phyloP scores from a whole-genome alignment of 2,329 filamentous ascomycete genomes.

The Trichoderma afroharzianum region DNA sequence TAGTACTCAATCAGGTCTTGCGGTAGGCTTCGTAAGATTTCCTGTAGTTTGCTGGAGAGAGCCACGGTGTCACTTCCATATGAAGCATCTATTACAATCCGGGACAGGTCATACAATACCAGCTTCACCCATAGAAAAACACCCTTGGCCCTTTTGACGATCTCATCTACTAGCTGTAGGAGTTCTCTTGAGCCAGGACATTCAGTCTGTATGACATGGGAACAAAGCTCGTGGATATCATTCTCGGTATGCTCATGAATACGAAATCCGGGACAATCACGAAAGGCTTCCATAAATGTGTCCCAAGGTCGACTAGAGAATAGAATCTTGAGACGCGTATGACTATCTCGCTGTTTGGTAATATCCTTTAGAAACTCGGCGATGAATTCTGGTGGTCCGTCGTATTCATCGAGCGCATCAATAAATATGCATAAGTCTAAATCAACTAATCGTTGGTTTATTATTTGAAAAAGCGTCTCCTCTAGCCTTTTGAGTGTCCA shows the following conservation, averaged over 20 bases:
- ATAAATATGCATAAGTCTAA: background rate
- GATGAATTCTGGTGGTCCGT: background rate
- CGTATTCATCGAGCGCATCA: slow-evolving; percentile 8
- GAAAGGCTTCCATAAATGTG: background rate
- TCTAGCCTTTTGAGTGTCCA: background rate
- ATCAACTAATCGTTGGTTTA: background rate
- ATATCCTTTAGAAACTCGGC: background rate
- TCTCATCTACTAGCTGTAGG: background rate
- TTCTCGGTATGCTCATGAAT: background rate
- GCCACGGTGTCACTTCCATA: too few relatives aligned
- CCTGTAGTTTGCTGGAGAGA: background rate
- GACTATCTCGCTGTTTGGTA: background rate
- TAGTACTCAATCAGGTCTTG: background rate
- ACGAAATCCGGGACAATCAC: background rate
- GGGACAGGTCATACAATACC: background rate
- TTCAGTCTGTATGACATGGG: background rate
- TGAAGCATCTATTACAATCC: background rate
- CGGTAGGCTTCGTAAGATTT: background rate
- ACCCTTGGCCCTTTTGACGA: background rate
- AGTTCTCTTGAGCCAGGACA: background rate
- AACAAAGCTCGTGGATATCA: slow-evolving; percentile 6
- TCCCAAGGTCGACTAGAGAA: slow-evolving; percentile 10
- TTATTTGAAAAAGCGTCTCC: background rate
- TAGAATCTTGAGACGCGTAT: background rate
- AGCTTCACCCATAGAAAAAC: slow-evolving; percentile 14